Evolutionary conservation across 1,139 yeast species (phyloP).

Genomic region (Scheffersomyces titani): DNA sequence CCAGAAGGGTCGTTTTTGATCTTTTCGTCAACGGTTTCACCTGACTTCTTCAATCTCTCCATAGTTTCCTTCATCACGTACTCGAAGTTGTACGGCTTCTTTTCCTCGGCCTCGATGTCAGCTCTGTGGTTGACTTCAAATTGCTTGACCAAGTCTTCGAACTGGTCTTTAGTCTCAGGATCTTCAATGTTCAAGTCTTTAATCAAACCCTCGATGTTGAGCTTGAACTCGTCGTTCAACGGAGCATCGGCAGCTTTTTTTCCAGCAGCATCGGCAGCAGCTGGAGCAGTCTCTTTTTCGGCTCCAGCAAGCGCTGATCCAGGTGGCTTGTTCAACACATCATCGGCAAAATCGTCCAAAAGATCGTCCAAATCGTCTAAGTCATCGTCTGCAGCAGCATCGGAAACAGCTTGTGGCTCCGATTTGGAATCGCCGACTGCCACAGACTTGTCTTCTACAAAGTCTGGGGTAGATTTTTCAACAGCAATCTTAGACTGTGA

Average conservation of each 20-base stretch:
- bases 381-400: constrained; percentile 46
- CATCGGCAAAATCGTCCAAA: constrained; percentile 77
- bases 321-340: constrained; percentile 65
- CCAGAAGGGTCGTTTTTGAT: constrained; percentile 51
- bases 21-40: constrained; percentile 64
- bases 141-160: constrained; percentile 52
- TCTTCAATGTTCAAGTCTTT: constrained; percentile 58
- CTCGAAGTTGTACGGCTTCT: constrained; percentile 55
- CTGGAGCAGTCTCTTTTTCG: constrained; percentile 11
- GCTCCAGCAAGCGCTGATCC: constrained; percentile 33
- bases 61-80: constrained; percentile 80
- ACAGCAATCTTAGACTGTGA: neutral
- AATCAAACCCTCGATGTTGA: constrained; percentile 55
- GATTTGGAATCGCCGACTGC: neutral
- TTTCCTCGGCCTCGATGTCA: constrained; percentile 36
- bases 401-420: constrained; percentile 3
- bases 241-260: constrained; percentile 19
- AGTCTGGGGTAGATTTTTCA: neutral
- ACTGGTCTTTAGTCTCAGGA: constrained; percentile 60
- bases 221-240: constrained; percentile 45
- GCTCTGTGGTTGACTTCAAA: constrained; percentile 37
- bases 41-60: constrained; percentile 72
- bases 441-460: neutral
- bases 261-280: constrained; percentile 14
- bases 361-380: constrained; percentile 76